Evolutionary conservation across 306 rosid species (phyloP), one percentile per base, ranked within the genome.

Genomic region (Echinosophora koreensis): DNA sequence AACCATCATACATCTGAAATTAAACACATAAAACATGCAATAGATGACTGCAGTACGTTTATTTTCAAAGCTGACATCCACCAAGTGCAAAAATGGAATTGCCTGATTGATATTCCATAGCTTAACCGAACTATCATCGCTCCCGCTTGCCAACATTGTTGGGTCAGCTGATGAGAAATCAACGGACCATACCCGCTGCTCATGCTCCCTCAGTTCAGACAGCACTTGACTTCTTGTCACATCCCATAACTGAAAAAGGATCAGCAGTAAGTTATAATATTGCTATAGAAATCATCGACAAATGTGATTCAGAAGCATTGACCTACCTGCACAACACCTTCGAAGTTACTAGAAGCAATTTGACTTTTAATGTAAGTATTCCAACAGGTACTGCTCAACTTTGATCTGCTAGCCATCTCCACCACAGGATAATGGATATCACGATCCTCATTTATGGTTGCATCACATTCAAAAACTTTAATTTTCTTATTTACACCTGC

Each of bases 71-170:
- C 94, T 85, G 97, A 91, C 87, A 94, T 89, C 91, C 97, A 91
- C 96, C 91, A 91, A 94, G 91, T 88, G 96, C 88, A 90, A 92
- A 84, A 96, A 81, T 92, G 92, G 87, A 96, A 91, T 95, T 96
- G 97, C 99, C 99, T 96, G 99, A 92, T 96, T 96, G 92, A 96
- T 96, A 88, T 96, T 96, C 99, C 99, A 96, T 85, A 96, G 97
- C 97, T 96, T 96, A 57, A 96, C 98, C 38, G 90, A 89, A 73
- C 96, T 85, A 60, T 96, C 99, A 34, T 96, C 98, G 50, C 99
- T 93, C 71, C 99, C 99, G 28, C 99, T 96, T 27, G 97, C 98
- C 78, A 96, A 81, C 89, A 96, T 80, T 71, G 99, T 96, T 22
- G 99, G 99, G 74, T 96, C 94, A 35, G 93, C 97, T 39, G 97